Conservation (phyloP, 2,329 filamentous ascomycete genomes). For the Paecilomyces niveus region DNA sequence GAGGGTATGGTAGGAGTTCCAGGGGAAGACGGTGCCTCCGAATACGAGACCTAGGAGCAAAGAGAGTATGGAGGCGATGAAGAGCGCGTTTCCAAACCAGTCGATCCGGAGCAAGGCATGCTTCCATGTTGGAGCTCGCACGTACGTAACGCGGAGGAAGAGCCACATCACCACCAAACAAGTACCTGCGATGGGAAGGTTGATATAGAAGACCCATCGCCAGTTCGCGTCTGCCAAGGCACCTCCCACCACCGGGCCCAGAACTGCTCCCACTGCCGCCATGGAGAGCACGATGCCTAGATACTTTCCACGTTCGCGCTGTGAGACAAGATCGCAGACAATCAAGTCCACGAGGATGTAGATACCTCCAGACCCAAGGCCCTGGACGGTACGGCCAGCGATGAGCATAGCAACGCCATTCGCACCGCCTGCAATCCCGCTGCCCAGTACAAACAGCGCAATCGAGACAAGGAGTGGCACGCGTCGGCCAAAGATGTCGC, state of each 20-base stretch:
- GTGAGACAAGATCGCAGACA: constrained; percentile 40
- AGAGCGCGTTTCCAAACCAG: constrained; percentile 20
- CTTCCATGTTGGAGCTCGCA: constrained; percentile 5
- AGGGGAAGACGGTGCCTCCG: constrained; percentile 22
- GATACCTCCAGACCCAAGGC: constrained; percentile 43
- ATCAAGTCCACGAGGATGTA: constrained; percentile 36
- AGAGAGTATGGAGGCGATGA: constrained; percentile 18
- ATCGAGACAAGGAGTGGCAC: constrained; percentile 36
- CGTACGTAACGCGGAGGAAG: constrained; percentile 15
- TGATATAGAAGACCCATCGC: constrained; percentile 24
- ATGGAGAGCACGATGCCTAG: constrained; percentile 15
- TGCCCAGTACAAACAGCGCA: constrained; percentile 46
- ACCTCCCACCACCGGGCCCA: constrained; percentile 39
- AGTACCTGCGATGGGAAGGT: constrained; percentile 17
- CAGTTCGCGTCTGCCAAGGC: constrained; percentile 13
- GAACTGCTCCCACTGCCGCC: constrained; percentile 33
- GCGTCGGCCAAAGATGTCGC: constrained; percentile 48
- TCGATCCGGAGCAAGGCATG: constrained; percentile 14
- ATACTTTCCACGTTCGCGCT: constrained; percentile 25
- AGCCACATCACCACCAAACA: constrained; percentile 14
- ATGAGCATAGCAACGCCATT: constrained; percentile 43
- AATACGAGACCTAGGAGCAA: constrained; percentile 25
- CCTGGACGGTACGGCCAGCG: constrained; percentile 49
- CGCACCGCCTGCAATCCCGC: constrained; percentile 46
- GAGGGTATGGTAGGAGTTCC: constrained; percentile 21